Conservation (phyloP, 1,284 basidiomycete genomes). For the Schizopora paradoxa region DNA sequence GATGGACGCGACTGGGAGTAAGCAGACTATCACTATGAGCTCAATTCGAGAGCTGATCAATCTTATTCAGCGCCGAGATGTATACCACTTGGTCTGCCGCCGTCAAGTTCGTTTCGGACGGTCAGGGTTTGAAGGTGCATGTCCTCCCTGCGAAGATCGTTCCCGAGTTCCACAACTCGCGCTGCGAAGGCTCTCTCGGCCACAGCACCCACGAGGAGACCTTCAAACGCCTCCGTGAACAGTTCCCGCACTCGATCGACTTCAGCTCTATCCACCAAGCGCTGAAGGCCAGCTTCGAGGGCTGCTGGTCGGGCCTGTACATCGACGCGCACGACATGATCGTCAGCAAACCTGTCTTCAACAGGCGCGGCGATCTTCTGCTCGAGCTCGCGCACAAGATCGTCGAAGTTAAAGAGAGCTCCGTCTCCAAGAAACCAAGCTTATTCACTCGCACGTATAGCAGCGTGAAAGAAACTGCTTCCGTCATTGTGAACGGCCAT, state of each 20-base stretch:
- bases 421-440: too few species aligned
- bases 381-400: conserved; percentile 31
- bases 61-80: conserved; percentile 5
- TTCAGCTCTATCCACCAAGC: conserved; percentile 23
- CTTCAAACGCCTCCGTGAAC: conserved; percentile 19
- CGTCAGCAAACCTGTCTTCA: conserved; percentile 31
- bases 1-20: conserved; percentile 13
- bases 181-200: conserved; percentile 11
- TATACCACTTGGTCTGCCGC: conserved; percentile 10
- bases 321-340: conserved; percentile 24
- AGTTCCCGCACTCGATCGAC: conserved; percentile 24
- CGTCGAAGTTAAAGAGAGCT: too few species aligned
- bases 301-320: conserved; percentile 28
- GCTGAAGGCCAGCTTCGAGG: conserved; percentile 26
- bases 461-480: too few species aligned
- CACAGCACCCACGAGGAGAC: conserved; percentile 19
- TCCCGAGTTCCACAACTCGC: conserved; percentile 5
- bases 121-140: conserved; percentile 5
- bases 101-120: conserved; percentile 7
- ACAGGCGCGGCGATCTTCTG: conserved; percentile 28
- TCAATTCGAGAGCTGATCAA: not conserved
- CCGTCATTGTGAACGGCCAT: too few species aligned
- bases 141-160: conserved; percentile 3
- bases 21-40: not conserved
- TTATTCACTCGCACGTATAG: too few species aligned